Evolutionary conservation across 306 rosid genomes (phyloP), one percentile per base, ranked within the genome.

Genomic region (Casuarina equisetifolia): DNA sequence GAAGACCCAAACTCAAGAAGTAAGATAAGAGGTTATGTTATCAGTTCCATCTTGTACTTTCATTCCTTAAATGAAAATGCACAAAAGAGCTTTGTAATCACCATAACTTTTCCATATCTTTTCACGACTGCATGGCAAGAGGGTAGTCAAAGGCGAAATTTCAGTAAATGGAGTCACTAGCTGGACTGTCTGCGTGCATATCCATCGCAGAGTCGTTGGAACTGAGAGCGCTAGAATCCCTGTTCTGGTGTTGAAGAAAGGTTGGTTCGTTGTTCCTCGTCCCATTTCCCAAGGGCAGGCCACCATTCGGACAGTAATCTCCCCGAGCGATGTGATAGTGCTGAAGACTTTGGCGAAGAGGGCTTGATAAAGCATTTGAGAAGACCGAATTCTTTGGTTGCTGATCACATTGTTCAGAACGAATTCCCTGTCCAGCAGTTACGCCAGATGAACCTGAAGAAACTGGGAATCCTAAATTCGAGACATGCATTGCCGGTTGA

Each of bases 121-220:
- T 72, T 66, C 43, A 82, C 77, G 5, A 69, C 77, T 74, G 74
- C 54, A 83, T 61, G 72, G 81, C 68, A 77, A 69, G 61, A 59
- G 61, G 73, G 40, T 70, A 74, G 51, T 77, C 59, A 82, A 48
- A 79, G 59, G 73, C 78, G 55, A 70, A 58, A 59, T 51, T 64
- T 79, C 78, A 69, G 81, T 68, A 74, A 71, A 70, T 77, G 39
- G 73, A 82, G 42, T 84, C 75, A 59, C 76, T 36, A 64, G 80
- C 54, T 70, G 77, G 91, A 77, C 91, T 93, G 80, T 93, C 98
- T 15, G 96, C 88, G 73, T 88, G 93, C 98, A 93, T 93, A 86
- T 93, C 98, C 97, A 91, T 91, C 9, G 87, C 86, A 12, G 93
- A 88, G 74, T 93, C 98, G 11, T 88, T 91, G 76, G 95, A 84